A percentile compares a stretch with the other conserved stretches of the same genome.
phyloP scores from a whole-genome alignment of 306 rosid species.

The Malus sieversii region DNA sequence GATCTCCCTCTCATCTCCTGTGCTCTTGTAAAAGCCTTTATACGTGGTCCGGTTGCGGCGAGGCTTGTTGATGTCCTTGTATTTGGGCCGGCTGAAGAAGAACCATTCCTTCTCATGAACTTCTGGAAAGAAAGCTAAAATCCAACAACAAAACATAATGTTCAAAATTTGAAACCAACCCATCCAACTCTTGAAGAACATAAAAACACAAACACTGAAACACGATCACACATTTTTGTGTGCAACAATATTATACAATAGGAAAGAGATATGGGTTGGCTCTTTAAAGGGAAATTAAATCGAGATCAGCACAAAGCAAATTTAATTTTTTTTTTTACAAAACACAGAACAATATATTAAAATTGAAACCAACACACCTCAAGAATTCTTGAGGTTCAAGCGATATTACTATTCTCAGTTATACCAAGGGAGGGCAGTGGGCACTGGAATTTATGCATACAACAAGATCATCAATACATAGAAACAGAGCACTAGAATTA shows the following conservation, averaged over 20 bases:
- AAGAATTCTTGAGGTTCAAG: no score
- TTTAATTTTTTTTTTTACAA: no score
- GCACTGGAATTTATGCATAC: not conserved
- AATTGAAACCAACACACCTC: no score
- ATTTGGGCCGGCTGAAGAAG: constrained; percentile 42
- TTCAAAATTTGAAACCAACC: not conserved
- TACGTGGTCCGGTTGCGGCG: constrained; percentile 36
- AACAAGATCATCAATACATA: not conserved
- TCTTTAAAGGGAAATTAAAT: no score
- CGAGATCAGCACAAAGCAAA: no score
- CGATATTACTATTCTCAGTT: no score
- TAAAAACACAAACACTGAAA: not conserved
- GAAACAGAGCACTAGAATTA: not conserved
- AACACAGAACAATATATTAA: no score
- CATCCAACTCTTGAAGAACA: not conserved
- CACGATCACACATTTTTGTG: not conserved
- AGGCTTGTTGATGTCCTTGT: constrained; percentile 17
- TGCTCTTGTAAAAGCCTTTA: constrained; percentile 56
- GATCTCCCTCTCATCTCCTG: constrained; percentile 39
- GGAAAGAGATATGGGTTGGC: no score
- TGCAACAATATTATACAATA: no score
- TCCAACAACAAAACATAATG: not conserved
- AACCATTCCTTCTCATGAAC: constrained; percentile 36
- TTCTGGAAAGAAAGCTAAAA: not conserved
- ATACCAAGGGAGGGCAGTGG: no score